Evolutionary conservation across 192 early-diverging fungal species (phyloP).

Genomic region (Gamsiella multidivaricata): DNA sequence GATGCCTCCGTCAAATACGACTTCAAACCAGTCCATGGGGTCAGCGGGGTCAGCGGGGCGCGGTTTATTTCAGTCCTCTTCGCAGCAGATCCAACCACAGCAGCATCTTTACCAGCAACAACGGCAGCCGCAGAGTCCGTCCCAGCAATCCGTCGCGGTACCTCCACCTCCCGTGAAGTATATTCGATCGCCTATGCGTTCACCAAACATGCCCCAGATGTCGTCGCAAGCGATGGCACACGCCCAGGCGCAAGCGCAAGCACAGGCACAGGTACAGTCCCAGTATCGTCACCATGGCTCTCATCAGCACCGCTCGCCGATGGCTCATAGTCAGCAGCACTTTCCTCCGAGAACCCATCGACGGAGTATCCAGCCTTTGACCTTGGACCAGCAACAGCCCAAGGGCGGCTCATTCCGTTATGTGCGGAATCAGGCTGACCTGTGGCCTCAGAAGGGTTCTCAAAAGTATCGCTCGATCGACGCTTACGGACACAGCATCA

Average conservation of each 20-base stretch:
- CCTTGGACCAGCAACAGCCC: slow-evolving; percentile 46
- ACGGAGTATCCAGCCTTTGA: slow-evolving; percentile 53
- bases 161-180: slow-evolving; percentile 38
- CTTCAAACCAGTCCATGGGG: not conserved
- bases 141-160: slow-evolving; percentile 21
- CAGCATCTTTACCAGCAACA: slow-evolving; percentile 17
- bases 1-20: not conserved
- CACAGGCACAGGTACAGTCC: slow-evolving; percentile 4
- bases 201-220: slow-evolving; percentile 47
- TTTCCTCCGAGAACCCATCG: slow-evolving; percentile 47
- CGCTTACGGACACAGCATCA: slow-evolving; percentile 43
- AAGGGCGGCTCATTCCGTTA: slow-evolving; percentile 51
- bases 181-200: slow-evolving; percentile 45
- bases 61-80: not conserved
- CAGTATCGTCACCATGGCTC: slow-evolving; percentile 20
- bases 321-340: slow-evolving; percentile 12
- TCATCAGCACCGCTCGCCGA: slow-evolving; percentile 11
- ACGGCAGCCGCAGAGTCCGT: slow-evolving; percentile 6
- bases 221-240: slow-evolving; percentile 51
- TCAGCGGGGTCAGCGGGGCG: not conserved
- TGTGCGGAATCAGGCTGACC: slow-evolving; percentile 46
- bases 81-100: slow-evolving; percentile 5
- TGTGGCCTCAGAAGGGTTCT: slow-evolving; percentile 52
- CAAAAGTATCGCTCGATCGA: slow-evolving; percentile 55
- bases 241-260: slow-evolving; percentile 33